Evolutionary conservation across 106 monocot genomes (phyloP).

Genomic region (Alisma plantagoaquatica): DNA sequence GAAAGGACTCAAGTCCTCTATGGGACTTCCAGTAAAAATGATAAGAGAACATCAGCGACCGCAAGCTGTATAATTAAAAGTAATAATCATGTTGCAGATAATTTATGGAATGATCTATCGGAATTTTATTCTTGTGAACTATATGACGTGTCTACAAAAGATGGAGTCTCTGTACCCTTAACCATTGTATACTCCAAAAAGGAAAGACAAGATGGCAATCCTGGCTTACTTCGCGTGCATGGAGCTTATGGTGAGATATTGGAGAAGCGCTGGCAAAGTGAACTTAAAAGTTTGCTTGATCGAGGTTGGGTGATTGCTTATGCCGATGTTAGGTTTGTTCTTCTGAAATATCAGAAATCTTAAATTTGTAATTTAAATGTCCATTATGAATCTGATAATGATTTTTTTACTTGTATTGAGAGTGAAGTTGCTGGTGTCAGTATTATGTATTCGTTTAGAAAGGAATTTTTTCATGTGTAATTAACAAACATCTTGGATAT

Average conservation of each 20-base stretch:
- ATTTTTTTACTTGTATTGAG: too few species aligned
- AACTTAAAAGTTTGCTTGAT: conserved; percentile 95
- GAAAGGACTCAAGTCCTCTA: conserved; percentile 75
- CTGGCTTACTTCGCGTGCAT: conserved; percentile 86
- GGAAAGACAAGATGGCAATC: conserved; percentile 63
- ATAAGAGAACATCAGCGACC: conserved; percentile 14
- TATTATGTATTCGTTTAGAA: too few species aligned
- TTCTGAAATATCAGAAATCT: background rate
- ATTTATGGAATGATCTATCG: conserved; percentile 74
- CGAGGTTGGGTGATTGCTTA: conserved; percentile 97
- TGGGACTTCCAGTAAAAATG: conserved; percentile 39
- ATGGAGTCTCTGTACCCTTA: conserved; percentile 61
- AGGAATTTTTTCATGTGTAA: too few species aligned
- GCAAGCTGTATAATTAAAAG: conserved; percentile 9
- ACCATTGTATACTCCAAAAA: conserved; percentile 78
- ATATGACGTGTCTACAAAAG: conserved; percentile 61
- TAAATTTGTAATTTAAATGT: background rate
- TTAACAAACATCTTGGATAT: too few species aligned
- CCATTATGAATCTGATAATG: background rate
- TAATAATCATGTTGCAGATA: conserved; percentile 25
- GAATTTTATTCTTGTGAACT: conserved; percentile 95
- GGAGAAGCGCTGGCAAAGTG: conserved; percentile 79
- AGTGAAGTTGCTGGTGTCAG: too few species aligned
- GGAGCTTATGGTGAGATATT: conserved; percentile 94
- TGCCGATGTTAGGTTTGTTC: conserved; percentile 84